A percentile compares a stretch with the other conserved stretches of the same genome.
Conservation (phyloP, 176 grass and related monocot species). For the Cenchrus purpureus region DNA sequence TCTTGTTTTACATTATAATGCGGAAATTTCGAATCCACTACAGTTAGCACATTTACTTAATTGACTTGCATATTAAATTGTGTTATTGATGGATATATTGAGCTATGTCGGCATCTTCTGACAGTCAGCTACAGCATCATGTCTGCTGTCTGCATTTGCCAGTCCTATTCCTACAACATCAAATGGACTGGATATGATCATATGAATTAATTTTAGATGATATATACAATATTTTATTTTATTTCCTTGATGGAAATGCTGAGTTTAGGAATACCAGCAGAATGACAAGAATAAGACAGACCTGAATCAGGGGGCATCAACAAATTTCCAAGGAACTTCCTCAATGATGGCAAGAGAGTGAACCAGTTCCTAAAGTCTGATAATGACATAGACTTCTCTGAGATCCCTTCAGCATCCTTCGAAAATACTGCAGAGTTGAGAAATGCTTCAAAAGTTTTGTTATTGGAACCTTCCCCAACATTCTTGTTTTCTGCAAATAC, state of each 20-base stretch:
- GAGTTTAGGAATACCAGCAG: constrained; percentile 17
- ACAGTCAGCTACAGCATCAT: neutral
- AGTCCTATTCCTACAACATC: neutral
- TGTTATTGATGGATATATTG: neutral
- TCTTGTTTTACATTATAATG: neutral
- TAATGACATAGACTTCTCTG: constrained; percentile 70
- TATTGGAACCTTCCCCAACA: constrained; percentile 32
- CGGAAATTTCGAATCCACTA: neutral
- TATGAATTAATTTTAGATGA: neutral
- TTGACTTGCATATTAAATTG: neutral
- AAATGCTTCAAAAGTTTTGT: constrained; percentile 63
- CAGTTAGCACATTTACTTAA: neutral
- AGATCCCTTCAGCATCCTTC: constrained; percentile 46
- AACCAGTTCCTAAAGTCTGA: constrained; percentile 87
- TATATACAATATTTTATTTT: neutral
- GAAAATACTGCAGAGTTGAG: constrained; percentile 76
- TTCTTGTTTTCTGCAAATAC: constrained; percentile 66
- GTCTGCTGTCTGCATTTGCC: neutral
- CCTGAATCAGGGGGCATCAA: constrained; percentile 78
- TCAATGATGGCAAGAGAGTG: constrained; percentile 67
- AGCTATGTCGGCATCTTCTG: neutral
- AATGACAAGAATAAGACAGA: constrained; percentile 37
- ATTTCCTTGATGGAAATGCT: constrained; percentile 3
- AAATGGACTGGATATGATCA: neutral
- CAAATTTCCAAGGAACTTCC: constrained; percentile 86